Evolutionary conservation across 2,329 filamentous ascomycete species (phyloP), one percentile per base, ranked within the genome.

Genomic region (Penicillium palitans): DNA sequence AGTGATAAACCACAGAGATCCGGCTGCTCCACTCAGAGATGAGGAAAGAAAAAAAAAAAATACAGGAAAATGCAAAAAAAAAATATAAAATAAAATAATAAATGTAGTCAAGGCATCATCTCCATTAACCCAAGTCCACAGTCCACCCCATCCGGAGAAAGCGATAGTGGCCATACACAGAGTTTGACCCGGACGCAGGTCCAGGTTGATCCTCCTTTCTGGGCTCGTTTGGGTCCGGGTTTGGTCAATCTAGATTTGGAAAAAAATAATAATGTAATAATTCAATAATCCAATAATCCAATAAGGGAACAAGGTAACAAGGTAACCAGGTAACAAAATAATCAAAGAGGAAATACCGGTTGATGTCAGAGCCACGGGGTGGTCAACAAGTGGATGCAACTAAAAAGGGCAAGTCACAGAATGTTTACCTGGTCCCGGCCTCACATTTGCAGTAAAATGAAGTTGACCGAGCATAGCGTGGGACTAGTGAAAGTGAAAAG

Each of bases 101-200:
- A 58, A 58, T 39, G 48, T 72, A 70, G 68, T 73, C 71, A 74
- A 74, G 70, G 70, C 71, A 72, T 72, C 68, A 70, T 70, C 62
- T 66, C 65, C 58, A 58, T 52, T 50, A 15, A 50, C 48, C 62
- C 62, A 65, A 68, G 64, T 60, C 61, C 57, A 64, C 52, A 59
- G 66, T 25, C 25, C 25, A 64, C 65, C 40, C 67, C 62, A 66
- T 68, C 69, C 69, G 68, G 69, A 69, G 68, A 70, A 67, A 67
- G 64, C 47, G 61, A 61, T 52, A 59, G 62, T 55, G 64, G 55
- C 68, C 66, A 52, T 52, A 45, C 50, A 68, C 69, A 74, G 62
- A 73, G 70, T 73, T 74, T 71, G 70, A 69, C 64, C 70, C 67
- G 70, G 72, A 74, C 70, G 71, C 72, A 74, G 72, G 70, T 72